A percentile compares a stretch with the other conserved stretches of the same genome.
phyloP scores from a whole-genome alignment of 1,284 basidiomycete genomes.

The Sporisorium sorghi region DNA sequence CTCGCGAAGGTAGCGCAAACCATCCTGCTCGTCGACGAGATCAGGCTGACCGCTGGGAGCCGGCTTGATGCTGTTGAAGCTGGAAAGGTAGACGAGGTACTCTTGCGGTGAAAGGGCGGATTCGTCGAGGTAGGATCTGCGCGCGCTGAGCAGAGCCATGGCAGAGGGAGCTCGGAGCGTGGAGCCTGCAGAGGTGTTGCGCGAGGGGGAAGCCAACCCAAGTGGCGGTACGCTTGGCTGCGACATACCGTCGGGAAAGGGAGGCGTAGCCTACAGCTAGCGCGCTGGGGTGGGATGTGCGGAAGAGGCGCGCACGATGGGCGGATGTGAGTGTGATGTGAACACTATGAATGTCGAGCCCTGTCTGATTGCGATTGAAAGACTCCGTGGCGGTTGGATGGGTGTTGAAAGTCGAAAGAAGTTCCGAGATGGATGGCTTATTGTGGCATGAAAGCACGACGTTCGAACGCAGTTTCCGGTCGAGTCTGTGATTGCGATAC shows the following conservation, averaged over 20 bases:
- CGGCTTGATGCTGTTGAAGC: conserved; percentile 59
- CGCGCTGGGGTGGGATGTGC: not conserved
- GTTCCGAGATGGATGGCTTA: not conserved
- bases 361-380: not conserved
- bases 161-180: conserved; percentile 29
- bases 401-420: no score
- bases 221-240: conserved; percentile 20
- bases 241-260: conserved; percentile 20
- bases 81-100: conserved; percentile 57
- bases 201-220: conserved; percentile 25
- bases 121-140: conserved; percentile 56
- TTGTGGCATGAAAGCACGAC: not conserved
- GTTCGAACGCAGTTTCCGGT: not conserved
- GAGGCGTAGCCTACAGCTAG: conserved; percentile 7
- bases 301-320: not conserved
- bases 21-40: conserved; percentile 65
- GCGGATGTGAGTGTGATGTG: not conserved
- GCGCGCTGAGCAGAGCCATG: conserved; percentile 23
- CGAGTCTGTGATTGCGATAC: not conserved
- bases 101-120: conserved; percentile 68
- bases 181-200: conserved; percentile 31
- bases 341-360: not conserved
- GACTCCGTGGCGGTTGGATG: no score
- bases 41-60: conserved; percentile 61
- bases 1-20: conserved; percentile 62